These are phyloP conservation scores for Boletus rubropictus DNA, from an alignment of 768 basidiomycete species.

Conservation along the genomic window DNA sequence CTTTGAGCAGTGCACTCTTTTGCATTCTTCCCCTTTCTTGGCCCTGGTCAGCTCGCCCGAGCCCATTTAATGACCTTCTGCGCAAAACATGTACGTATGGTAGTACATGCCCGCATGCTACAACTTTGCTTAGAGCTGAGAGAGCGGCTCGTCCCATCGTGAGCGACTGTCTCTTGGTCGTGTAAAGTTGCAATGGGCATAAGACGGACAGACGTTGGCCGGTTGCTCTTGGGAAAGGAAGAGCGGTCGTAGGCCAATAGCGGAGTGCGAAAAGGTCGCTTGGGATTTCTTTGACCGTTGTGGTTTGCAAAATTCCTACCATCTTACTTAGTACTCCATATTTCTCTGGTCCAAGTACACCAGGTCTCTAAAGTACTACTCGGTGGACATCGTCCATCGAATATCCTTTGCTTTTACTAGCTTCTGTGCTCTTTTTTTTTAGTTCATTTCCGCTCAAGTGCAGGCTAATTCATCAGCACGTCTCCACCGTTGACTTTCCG, in stretches of 20 bases:
- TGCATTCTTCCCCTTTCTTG: conserved; percentile 11
- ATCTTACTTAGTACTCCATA: conserved; percentile 36
- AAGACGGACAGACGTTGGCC: neutral
- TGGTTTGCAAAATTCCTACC: conserved; percentile 27
- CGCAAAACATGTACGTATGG: conserved; percentile 8
- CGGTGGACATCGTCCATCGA: conserved; percentile 28
- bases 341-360: conserved; percentile 33
- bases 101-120: conserved; percentile 14
- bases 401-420: conserved; percentile 28
- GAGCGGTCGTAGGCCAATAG: conserved; percentile 9
- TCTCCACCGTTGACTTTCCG: conserved; percentile 18
- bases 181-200: neutral
- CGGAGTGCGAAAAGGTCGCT: conserved; percentile 32
- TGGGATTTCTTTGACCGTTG: conserved; percentile 22
- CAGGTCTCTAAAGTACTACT: conserved; percentile 31
- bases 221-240: conserved; percentile 24
- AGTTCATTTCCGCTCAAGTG: conserved; percentile 24
- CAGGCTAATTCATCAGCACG: conserved; percentile 31
- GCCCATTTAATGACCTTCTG: conserved; percentile 17
- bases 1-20: conserved; percentile 11
- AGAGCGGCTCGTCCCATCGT: too few relatives aligned
- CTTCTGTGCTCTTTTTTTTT: conserved; percentile 15
- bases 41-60: conserved; percentile 2
- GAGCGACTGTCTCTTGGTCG: neutral
- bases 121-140: neutral